Percentiles rank a stretch among this genome's conserved stretches.
These are phyloP conservation scores for Allium fistulosum DNA, from an alignment of 106 monocot genomes.

Conservation along the genomic window DNA sequence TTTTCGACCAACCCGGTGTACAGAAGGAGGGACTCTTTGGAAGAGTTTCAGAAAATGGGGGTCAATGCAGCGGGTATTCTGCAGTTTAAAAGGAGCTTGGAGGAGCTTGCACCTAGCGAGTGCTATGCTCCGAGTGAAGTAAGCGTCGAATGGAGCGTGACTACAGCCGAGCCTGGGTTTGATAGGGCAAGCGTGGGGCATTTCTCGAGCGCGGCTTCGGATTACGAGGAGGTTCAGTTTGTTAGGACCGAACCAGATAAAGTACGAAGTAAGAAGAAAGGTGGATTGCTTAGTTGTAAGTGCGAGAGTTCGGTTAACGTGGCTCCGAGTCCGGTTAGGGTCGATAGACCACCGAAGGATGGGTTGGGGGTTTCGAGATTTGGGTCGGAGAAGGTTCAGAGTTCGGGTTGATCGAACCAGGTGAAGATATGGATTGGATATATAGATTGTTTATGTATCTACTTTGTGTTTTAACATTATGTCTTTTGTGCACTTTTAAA, in stretches of 20 bases:
- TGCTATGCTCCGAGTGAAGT: slow-evolving; percentile 76
- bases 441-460: no score
- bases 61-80: not conserved
- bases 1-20: slow-evolving; percentile 30
- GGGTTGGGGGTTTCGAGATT: no score
- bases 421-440: no score
- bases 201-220: slow-evolving; percentile 39
- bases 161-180: slow-evolving; percentile 59
- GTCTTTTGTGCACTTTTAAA: no score
- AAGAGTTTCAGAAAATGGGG: slow-evolving; percentile 16
- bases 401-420: no score
- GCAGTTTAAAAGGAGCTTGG: not conserved
- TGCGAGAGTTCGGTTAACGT: slow-evolving; percentile 54
- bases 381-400: no score
- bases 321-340: slow-evolving; percentile 30
- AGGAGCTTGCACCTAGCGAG: slow-evolving; percentile 17
- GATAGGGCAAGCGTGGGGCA: slow-evolving; percentile 45
- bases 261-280: slow-evolving; percentile 12
- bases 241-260: slow-evolving; percentile 13
- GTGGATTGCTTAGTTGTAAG: slow-evolving; percentile 39
- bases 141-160: slow-evolving; percentile 75
- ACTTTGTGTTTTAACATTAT: no score
- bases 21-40: slow-evolving; percentile 39
- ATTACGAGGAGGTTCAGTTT: slow-evolving; percentile 14
- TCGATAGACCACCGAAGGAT: not conserved